Evolutionary conservation across 164 flowering plant genomes (phyloP), one percentile per base, ranked within the genome.

Genomic region (Malania oleifera): DNA sequence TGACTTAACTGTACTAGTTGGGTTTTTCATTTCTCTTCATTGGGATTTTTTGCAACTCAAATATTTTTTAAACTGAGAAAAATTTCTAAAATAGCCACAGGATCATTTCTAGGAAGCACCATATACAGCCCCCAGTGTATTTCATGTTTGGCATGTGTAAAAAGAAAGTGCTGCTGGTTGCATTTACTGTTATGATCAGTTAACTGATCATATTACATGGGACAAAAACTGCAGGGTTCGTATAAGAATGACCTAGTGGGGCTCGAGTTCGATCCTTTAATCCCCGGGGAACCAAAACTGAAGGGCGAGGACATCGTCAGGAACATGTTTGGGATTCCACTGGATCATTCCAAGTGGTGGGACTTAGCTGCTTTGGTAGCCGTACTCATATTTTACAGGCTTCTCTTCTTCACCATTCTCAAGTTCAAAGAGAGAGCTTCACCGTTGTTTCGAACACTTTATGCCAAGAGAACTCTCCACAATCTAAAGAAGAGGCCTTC

Each of bases 161-260:
- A n/a, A n/a, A n/a, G n/a, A n/a, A n/a, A n/a, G n/a, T n/a, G n/a
- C n/a, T n/a, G n/a, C n/a, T n/a, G n/a, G n/a, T n/a, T n/a, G n/a
- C n/a, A n/a, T n/a, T n/a, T n/a, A n/a, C n/a, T n/a, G n/a, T n/a
- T n/a, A n/a, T n/a, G n/a, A n/a, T n/a, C n/a, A n/a, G n/a, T n/a
- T n/a, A n/a, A n/a, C n/a, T n/a, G n/a, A n/a, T n/a, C n/a, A n/a
- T n/a, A n/a, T n/a, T n/a, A n/a, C n/a, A n/a, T n/a, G n/a, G n/a
- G n/a, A n/a, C n/a, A n/a, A n/a, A n/a, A n/a, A n/a, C n/a, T n/a
- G n/a, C n/a, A 87, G 95, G 95, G 89, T 41, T 69, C 68, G 25
- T 83, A 70, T 74, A 85, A 87, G 78, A 87, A 87, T 26, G 89
- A 85, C 66, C 28, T 85, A 72, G 37, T 83, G 0, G 89, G 91